Conservation (phyloP, 1,139 yeast genomes). For the Candida frijolesensis region DNA sequence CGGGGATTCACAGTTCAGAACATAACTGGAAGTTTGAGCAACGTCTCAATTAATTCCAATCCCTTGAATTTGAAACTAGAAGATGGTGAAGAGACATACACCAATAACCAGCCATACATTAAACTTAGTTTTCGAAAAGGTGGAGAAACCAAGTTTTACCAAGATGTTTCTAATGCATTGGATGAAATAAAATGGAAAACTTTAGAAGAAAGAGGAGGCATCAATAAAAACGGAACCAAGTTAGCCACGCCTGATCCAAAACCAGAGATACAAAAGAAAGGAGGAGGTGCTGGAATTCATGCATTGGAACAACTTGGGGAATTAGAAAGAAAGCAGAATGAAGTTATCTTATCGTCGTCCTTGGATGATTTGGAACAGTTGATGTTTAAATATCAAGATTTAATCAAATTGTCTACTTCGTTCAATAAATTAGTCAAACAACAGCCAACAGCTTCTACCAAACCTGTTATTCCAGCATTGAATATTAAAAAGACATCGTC, state of each 20-base stretch:
- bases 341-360: constrained; percentile 65
- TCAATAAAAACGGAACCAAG: constrained; percentile 41
- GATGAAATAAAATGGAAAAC: constrained; percentile 51
- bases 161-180: constrained; percentile 41
- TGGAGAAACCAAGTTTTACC: constrained; percentile 53
- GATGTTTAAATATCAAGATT: constrained; percentile 76
- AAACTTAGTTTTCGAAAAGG: constrained; percentile 67
- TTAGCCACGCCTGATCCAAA: constrained; percentile 15
- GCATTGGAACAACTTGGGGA: constrained; percentile 68
- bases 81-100: constrained; percentile 32
- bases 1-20: constrained; percentile 14
- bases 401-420: constrained; percentile 57
- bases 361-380: constrained; percentile 76
- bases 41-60: constrained; percentile 12
- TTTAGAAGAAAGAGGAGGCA: constrained; percentile 36
- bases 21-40: constrained; percentile 12
- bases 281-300: constrained; percentile 54
- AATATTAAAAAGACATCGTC: constrained; percentile 31
- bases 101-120: constrained; percentile 38
- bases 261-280: constrained; percentile 10
- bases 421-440: constrained; percentile 24
- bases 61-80: constrained; percentile 30
- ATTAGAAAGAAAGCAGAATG: constrained; percentile 59
- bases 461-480: constrained; percentile 31
- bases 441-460: constrained; percentile 12